A percentile compares a stretch with the other conserved stretches of the same genome.
Conservation (phyloP, 2,329 filamentous ascomycete species). For the Biscogniauxia mediterranea region DNA sequence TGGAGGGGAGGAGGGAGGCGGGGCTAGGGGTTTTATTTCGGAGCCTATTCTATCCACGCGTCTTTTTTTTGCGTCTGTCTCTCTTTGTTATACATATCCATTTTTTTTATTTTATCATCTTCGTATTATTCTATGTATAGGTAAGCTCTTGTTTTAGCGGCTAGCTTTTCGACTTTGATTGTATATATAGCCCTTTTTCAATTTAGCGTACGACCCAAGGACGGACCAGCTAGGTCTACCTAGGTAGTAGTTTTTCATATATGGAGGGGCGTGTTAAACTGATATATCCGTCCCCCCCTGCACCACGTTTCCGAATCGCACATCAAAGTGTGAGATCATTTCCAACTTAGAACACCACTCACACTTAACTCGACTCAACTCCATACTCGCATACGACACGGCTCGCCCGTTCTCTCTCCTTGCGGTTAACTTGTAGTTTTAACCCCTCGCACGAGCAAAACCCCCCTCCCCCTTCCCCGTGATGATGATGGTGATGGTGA, state of each 20-base stretch:
- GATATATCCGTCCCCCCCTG: not conserved
- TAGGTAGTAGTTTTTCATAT: not conserved
- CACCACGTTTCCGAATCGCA: slow-evolving; percentile 3
- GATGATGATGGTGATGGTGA: too few species aligned
- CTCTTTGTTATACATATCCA: too few species aligned
- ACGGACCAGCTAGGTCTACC: not conserved
- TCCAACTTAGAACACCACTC: not conserved
- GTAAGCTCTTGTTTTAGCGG: not conserved
- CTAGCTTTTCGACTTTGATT: too few species aligned
- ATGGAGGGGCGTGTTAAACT: too few species aligned
- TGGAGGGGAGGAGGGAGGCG: not conserved
- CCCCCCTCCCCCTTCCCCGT: not conserved
- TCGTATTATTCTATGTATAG: not conserved
- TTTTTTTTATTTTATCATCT: not conserved
- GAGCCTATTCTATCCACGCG: not conserved
- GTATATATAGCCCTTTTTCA: not conserved
- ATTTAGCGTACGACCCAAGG: not conserved
- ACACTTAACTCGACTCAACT: too few species aligned
- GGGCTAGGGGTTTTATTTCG: not conserved
- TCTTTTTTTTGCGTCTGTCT: not conserved
- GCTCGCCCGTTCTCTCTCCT: not conserved
- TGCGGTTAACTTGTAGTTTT: not conserved
- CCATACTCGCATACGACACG: not conserved
- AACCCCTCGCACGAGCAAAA: not conserved
- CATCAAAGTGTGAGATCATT: not conserved